Evolutionary conservation across 108 stramenopile species (phyloP).

Genomic region (Pseudonitzschia multiseries): DNA sequence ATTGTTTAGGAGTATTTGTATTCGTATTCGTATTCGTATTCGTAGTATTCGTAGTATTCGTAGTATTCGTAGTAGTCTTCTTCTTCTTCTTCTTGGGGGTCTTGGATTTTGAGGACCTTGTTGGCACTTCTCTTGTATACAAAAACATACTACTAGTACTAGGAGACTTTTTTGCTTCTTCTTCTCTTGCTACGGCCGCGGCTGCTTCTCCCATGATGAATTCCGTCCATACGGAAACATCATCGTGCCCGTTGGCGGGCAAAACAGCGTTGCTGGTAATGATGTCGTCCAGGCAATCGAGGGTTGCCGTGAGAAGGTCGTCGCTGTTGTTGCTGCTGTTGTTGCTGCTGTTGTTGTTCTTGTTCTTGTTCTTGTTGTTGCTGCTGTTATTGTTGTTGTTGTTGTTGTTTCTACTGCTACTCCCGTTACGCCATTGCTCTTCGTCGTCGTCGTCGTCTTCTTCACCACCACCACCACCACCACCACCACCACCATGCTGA

Average conservation of each 20-base stretch:
- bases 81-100: not conserved
- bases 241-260: not conserved
- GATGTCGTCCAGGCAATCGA: slow-evolving; percentile 5
- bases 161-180: not conserved
- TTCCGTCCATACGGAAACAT: slow-evolving; percentile 8
- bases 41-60: not conserved
- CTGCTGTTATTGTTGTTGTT: not conserved
- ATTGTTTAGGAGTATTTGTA: not conserved
- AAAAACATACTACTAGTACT: no score
- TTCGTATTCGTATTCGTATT: not conserved
- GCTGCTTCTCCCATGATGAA: not conserved
- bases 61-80: not conserved
- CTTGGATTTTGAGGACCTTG: not conserved
- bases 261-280: slow-evolving; percentile 3
- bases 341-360: not conserved
- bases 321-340: not conserved
- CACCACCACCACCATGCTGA: not conserved
- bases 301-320: not conserved
- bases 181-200: not conserved
- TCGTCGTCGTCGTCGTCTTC: not conserved
- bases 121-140: no score
- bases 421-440: not conserved
- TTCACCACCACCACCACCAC: not conserved
- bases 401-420: not conserved
- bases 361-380: not conserved